phyloP scores from a whole-genome alignment of 2,329 filamentous ascomycete genomes.

The Thermochaetoides dissita region DNA sequence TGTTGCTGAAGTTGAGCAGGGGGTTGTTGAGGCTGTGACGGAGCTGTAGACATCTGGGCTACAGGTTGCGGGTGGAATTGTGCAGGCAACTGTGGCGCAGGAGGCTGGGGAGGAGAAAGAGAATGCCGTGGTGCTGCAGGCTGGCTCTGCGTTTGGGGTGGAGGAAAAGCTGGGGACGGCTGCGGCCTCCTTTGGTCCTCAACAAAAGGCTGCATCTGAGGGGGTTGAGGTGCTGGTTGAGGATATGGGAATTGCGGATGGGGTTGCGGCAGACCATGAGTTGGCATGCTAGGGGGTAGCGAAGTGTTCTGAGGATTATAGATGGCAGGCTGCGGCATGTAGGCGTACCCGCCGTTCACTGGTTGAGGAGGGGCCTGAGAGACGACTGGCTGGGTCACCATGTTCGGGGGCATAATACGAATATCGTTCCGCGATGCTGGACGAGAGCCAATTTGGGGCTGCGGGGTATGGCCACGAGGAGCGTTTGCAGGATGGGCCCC shows the following conservation, averaged over 20 bases:
- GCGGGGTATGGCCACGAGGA: constrained; percentile 66
- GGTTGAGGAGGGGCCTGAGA: constrained; percentile 48
- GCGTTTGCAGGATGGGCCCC: constrained; percentile 42
- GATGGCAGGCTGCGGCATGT: constrained; percentile 73
- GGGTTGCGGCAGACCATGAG: constrained; percentile 24
- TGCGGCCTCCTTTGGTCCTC: constrained; percentile 58
- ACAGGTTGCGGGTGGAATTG: constrained; percentile 40
- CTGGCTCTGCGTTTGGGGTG: constrained; percentile 13
- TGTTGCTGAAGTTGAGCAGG: constrained; percentile 20
- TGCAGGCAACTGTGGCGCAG: constrained; percentile 34
- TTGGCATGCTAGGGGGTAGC: constrained; percentile 23
- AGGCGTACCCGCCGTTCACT: constrained; percentile 57
- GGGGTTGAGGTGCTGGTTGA: constrained; percentile 20
- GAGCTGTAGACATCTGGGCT: constrained; percentile 31
- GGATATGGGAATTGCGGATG: constrained; percentile 26
- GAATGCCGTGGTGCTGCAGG: constrained; percentile 29
- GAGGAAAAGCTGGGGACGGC: constrained; percentile 29
- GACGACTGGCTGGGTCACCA: constrained; percentile 49
- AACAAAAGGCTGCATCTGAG: constrained; percentile 54
- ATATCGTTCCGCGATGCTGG: constrained; percentile 70
- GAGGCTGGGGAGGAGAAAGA: constrained; percentile 45
- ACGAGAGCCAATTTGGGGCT: constrained; percentile 60
- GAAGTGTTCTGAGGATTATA: constrained; percentile 53
- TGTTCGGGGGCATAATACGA: constrained; percentile 59
- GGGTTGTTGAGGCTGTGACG: constrained; percentile 24